Conservation (phyloP, 768 basidiomycete species). For the Fomitopsis serialis region DNA sequence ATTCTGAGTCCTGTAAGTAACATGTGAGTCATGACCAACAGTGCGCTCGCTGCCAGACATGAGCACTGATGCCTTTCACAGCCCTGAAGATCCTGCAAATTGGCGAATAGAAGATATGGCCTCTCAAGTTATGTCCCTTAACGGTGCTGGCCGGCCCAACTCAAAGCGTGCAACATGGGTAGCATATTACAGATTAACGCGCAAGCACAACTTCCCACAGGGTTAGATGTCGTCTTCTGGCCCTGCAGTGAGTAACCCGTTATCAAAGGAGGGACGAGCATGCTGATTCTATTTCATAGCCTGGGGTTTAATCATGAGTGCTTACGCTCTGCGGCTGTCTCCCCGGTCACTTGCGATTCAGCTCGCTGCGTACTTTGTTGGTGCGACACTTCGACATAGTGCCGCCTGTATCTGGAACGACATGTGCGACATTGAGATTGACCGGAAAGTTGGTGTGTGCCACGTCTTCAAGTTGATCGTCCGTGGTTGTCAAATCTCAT, state of each 20-base stretch:
- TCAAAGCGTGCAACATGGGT: too few species aligned
- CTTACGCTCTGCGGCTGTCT: slow-evolving; percentile 8
- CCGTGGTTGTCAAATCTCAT: not conserved
- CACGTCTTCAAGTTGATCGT: not conserved
- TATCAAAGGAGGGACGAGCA: not conserved
- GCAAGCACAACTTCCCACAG: slow-evolving; percentile 18
- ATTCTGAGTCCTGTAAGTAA: too few species aligned
- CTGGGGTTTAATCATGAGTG: slow-evolving; percentile 19
- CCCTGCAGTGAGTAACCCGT: slow-evolving; percentile 14
- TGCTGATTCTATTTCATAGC: slow-evolving; percentile 2
- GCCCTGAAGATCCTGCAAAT: too few species aligned
- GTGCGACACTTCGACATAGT: slow-evolving; percentile 16
- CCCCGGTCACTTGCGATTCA: slow-evolving; percentile 5
- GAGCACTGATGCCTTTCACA: too few species aligned
- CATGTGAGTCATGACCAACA: too few species aligned
- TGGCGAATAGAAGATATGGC: too few species aligned
- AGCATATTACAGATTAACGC: slow-evolving; percentile 13
- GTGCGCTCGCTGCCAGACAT: too few species aligned
- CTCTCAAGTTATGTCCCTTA: too few species aligned
- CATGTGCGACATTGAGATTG: slow-evolving; percentile 24
- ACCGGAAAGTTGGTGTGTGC: slow-evolving; percentile 30
- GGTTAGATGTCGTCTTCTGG: too few species aligned
- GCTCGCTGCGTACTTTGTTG: slow-evolving; percentile 10
- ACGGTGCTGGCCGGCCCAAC: too few species aligned
- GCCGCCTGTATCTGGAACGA: slow-evolving; percentile 19